A percentile compares a stretch with the other conserved stretches of the same genome.
Conservation (phyloP, 2,329 filamentous ascomycete genomes). For the Gliomastix tumulicola region DNA sequence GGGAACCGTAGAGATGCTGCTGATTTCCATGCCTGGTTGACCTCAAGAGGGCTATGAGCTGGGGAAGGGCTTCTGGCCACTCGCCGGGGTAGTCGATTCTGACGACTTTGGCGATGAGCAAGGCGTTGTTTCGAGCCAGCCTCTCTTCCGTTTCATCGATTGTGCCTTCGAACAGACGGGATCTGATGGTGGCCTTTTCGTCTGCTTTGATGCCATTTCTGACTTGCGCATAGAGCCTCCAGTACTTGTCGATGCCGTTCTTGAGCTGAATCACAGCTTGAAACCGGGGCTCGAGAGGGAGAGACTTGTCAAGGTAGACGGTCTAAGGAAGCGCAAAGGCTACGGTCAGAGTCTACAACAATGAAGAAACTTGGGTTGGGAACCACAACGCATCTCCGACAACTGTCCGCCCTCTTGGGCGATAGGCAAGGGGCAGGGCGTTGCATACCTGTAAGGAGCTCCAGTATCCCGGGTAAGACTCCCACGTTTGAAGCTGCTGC, state of each 20-base stretch:
- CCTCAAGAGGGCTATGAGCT: constrained; percentile 60
- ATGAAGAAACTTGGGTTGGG: too few relatives aligned
- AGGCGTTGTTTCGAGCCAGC: constrained; percentile 79
- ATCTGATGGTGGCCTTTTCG: constrained; percentile 72
- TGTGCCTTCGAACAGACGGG: constrained; percentile 67
- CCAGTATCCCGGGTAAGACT: constrained; percentile 59
- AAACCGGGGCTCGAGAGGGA: constrained; percentile 74
- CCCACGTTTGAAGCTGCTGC: constrained; percentile 68
- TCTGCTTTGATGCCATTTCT: constrained; percentile 63
- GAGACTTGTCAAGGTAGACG: constrained; percentile 71
- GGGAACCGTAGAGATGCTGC: constrained; percentile 60
- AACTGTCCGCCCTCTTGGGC: too few relatives aligned
- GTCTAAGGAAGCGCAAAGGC: constrained; percentile 38
- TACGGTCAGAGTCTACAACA: neutral
- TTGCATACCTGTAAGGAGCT: constrained; percentile 56
- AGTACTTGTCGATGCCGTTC: constrained; percentile 93
- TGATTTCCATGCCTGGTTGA: constrained; percentile 43
- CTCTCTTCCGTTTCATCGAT: constrained; percentile 68
- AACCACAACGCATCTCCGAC: too few relatives aligned
- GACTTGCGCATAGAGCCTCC: constrained; percentile 56
- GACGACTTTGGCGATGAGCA: constrained; percentile 81
- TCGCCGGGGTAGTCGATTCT: constrained; percentile 84
- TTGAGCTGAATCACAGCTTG: constrained; percentile 92
- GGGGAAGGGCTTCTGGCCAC: constrained; percentile 62
- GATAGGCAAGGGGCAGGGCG: neutral